phyloP scores from a whole-genome alignment of 352 stramenopile genomes.

The Phytophthora idaei region DNA sequence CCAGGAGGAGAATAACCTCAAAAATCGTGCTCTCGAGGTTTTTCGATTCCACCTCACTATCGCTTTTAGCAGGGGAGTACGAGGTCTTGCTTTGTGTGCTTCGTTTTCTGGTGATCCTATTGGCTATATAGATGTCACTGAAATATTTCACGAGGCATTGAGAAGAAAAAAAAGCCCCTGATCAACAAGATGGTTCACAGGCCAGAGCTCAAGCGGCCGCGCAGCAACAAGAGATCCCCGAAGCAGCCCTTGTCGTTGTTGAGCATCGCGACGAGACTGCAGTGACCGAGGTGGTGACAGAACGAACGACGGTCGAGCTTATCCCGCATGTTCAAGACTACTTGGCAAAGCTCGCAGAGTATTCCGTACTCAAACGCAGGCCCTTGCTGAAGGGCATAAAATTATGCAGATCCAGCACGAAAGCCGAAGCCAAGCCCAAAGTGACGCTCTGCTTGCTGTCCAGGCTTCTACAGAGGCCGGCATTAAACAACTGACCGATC shows the following conservation, averaged over 20 bases:
- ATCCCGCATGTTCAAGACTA: not conserved
- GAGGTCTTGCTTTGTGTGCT: not conserved
- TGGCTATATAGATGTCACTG: not conserved
- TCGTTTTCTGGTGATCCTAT: not conserved
- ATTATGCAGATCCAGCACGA: not conserved
- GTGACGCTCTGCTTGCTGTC: not conserved
- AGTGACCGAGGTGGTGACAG: not conserved
- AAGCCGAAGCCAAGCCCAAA: too few relatives aligned
- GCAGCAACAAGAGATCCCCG: not conserved
- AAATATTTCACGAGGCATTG: not conserved
- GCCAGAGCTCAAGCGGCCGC: not conserved
- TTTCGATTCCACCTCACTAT: not conserved
- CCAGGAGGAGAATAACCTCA: too few relatives aligned
- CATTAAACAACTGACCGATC: not conserved
- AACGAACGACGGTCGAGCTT: not conserved
- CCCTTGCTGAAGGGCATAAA: not conserved
- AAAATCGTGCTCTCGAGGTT: too few relatives aligned
- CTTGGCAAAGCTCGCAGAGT: not conserved
- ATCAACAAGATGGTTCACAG: not conserved
- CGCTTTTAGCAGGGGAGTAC: not conserved
- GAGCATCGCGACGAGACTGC: not conserved
- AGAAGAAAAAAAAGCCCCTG: too few relatives aligned
- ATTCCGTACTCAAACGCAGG: not conserved
- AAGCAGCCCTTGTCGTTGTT: not conserved
- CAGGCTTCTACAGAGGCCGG: not conserved